Percentiles rank a stretch among this genome's conserved stretches.
Conservation (phyloP, 805 yeast genomes). For the Tetrapisispora taiwanensis region DNA sequence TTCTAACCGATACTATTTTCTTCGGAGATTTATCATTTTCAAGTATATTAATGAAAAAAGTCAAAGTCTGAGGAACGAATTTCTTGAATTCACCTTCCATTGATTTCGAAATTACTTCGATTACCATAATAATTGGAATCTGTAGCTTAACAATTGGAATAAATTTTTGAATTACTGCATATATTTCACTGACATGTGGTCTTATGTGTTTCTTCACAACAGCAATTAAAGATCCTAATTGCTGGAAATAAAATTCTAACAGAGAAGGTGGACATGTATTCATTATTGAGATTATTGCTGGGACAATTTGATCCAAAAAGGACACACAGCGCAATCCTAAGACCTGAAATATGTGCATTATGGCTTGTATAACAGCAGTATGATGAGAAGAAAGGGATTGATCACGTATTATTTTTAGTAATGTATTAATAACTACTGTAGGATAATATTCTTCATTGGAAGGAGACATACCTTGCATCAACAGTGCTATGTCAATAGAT, state of each 20-base stretch:
- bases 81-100: slow-evolving; percentile 87
- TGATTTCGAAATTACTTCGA: slow-evolving; percentile 77
- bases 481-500: slow-evolving; percentile 76
- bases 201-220: slow-evolving; percentile 87
- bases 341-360: slow-evolving; percentile 82
- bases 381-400: slow-evolving; percentile 79
- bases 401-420: slow-evolving; percentile 78
- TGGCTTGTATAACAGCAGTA: slow-evolving; percentile 86
- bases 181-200: slow-evolving; percentile 67
- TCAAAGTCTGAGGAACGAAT: slow-evolving; percentile 67
- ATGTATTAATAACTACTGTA: slow-evolving; percentile 80
- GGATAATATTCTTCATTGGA: slow-evolving; percentile 89
- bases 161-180: slow-evolving; percentile 64
- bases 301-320: slow-evolving; percentile 79
- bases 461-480: slow-evolving; percentile 93
- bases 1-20: slow-evolving; percentile 55
- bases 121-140: slow-evolving; percentile 64
- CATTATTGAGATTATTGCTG: slow-evolving; percentile 81
- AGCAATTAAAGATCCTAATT: slow-evolving; percentile 63
- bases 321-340: slow-evolving; percentile 82
- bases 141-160: slow-evolving; percentile 57
- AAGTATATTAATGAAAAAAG: slow-evolving; percentile 63
- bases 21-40: slow-evolving; percentile 61
- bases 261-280: slow-evolving; percentile 66
- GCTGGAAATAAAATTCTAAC: slow-evolving; percentile 83